Base-by-base conservation (phyloP, 495 filamentous ascomycete genomes). In the Penicillium fimorum region DNA sequence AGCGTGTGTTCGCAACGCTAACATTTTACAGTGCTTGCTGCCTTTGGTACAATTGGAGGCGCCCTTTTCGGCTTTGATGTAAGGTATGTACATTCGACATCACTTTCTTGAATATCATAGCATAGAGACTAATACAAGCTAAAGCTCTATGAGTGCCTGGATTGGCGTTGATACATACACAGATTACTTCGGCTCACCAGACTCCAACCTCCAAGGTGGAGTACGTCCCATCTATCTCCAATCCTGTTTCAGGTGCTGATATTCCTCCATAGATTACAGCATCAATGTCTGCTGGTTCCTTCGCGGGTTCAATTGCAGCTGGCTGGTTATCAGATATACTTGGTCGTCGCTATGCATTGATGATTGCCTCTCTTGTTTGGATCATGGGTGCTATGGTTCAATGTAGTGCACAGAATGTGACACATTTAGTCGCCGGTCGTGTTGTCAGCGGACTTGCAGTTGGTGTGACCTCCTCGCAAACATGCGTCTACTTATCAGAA, bases 401-500 rank as follows among this genome's bases (percentile, higher is more conserved):
- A 68, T 83, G 83, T 47, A 74, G 83, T 22, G 81, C 78, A 15
- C 80, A 83, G 29, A 80, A 81, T 52, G 69, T 81, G 10, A 84
- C 81, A 24, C 80, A 84, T 60, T 73, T 92, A 0, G 84, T 91
- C 37, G 86, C 82, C 22, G 88, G 88, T 4, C 84, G 87, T 17
- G 77, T 90, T 12, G 69, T 91, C 41, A 90, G 88, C 62, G 87
- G 89, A 53, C 74, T 91, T 40, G 82, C 82, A 42, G 87, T 91
- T 50, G 87, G 87, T 55, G 84, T 91, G 57, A 89, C 87, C 2
- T 89, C 86, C 2, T 87, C 87, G 1, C 87, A 90, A 60, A 88
- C 90, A 0, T 87, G 85, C n/a, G 88, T 91, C n/a, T 92, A 91
- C 69, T 79, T 90, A 4, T 87, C 87, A 41, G 87, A 92, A 64